Conservation (phyloP, 2,329 filamentous ascomycete species). For the Botrytis tulipae region DNA sequence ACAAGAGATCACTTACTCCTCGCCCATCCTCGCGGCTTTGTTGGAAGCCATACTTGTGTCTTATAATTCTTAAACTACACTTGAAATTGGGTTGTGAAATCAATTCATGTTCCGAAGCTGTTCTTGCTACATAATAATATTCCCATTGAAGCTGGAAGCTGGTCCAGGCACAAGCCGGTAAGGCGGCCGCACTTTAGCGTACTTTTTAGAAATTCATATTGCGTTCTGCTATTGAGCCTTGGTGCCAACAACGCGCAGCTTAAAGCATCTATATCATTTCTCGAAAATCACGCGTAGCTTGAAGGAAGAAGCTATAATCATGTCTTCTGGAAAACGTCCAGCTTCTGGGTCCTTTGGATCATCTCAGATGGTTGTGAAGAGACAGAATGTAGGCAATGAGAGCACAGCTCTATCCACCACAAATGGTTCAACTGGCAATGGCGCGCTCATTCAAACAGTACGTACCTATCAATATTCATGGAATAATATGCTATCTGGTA, state of each 20-base stretch:
- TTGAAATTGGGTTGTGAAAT: slow-evolving; percentile 10
- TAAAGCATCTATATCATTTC: background rate
- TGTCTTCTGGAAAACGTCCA: slow-evolving; percentile 90
- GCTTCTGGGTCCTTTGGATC: slow-evolving; percentile 80
- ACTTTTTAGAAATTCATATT: slow-evolving; percentile 19
- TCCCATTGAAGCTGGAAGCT: slow-evolving; percentile 9
- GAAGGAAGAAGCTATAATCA: slow-evolving; percentile 41
- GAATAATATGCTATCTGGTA: slow-evolving; percentile 19
- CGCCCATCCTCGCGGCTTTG: slow-evolving; percentile 68
- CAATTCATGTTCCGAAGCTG: background rate
- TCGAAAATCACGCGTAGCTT: background rate
- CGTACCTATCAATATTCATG: slow-evolving; percentile 37
- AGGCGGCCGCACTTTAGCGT: slow-evolving; percentile 20
- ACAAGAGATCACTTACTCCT: slow-evolving; percentile 59
- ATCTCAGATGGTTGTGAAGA: slow-evolving; percentile 81
- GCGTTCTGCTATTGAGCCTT: background rate
- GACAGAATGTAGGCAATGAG: slow-evolving; percentile 65
- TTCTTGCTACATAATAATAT: slow-evolving; percentile 1
- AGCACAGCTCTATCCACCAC: slow-evolving; percentile 56
- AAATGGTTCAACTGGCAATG: slow-evolving; percentile 56
- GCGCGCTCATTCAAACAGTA: slow-evolving; percentile 66
- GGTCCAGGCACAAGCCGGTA: slow-evolving; percentile 15
- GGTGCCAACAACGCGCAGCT: slow-evolving; percentile 10
- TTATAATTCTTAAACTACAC: background rate
- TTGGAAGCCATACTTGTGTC: slow-evolving; percentile 50